phyloP scores from a whole-genome alignment of 345 rosid species.

The Laguncularia racemosa region DNA sequence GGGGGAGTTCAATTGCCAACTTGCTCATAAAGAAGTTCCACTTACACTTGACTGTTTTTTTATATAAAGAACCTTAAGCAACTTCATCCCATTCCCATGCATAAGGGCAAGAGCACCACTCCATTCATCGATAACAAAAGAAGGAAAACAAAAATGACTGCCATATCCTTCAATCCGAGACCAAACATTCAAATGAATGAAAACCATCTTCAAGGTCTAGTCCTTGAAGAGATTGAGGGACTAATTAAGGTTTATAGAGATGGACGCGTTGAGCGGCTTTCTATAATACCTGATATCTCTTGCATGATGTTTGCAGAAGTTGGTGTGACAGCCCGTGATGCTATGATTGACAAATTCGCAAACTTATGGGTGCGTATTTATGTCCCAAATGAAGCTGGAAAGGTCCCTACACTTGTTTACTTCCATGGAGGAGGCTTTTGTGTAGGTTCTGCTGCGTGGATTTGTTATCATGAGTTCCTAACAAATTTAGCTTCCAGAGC shows the following conservation, averaged over 20 bases:
- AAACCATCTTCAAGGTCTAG: conserved; percentile 24
- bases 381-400: conserved; percentile 28
- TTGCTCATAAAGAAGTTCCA: conserved; percentile 7
- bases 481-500: conserved; percentile 32
- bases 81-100: background rate
- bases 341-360: conserved; percentile 34
- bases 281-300: conserved; percentile 39
- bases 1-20: conserved; percentile 9
- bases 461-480: conserved; percentile 57
- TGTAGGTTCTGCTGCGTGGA: conserved; percentile 57
- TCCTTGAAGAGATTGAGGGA: conserved; percentile 55
- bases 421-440: conserved; percentile 78
- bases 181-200: conserved; percentile 23
- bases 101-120: background rate
- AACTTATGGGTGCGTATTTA: conserved; percentile 68
- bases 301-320: conserved; percentile 27
- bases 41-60: conserved; percentile 1
- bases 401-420: conserved; percentile 43
- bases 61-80: conserved; percentile 16
- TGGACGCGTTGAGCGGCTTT: conserved; percentile 65
- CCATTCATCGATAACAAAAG: background rate
- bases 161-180: conserved; percentile 26
- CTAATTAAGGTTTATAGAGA: conserved; percentile 57
- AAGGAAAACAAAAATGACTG: conserved; percentile 29
- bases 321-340: conserved; percentile 44